phyloP scores from a whole-genome alignment of 139 green algal genomes.

The Chlorella vulgaris region DNA sequence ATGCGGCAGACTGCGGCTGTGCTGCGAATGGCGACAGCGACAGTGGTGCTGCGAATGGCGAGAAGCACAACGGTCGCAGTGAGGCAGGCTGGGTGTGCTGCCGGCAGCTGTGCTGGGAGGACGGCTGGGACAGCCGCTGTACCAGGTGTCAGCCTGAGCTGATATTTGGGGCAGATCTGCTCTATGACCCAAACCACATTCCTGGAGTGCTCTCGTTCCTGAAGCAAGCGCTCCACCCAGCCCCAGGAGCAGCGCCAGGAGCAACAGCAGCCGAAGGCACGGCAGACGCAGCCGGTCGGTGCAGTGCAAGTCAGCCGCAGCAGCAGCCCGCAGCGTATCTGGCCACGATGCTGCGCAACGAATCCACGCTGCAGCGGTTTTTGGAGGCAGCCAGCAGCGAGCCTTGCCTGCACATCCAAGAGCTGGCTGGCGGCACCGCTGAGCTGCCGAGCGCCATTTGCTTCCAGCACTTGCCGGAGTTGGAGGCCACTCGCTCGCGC shows the following conservation, averaged over 20 bases:
- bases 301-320: background rate
- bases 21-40: background rate
- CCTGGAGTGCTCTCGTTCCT: constrained; percentile 28
- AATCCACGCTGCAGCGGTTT: constrained; percentile 32
- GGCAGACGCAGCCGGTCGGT: background rate
- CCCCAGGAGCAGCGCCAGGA: background rate
- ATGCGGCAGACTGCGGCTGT: background rate
- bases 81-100: constrained; percentile 3
- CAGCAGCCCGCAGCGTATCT: constrained; percentile 7
- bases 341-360: constrained; percentile 33
- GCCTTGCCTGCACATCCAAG: constrained; percentile 1
- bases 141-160: constrained; percentile 29
- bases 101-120: constrained; percentile 30
- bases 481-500: constrained; percentile 4
- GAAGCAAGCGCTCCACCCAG: constrained; percentile 25
- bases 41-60: background rate
- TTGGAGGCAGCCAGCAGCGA: background rate
- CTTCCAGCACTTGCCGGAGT: constrained; percentile 25
- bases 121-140: background rate
- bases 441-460: background rate
- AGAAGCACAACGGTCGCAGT: background rate
- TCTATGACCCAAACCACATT: constrained; percentile 69
- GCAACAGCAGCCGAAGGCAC: background rate
- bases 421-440: background rate
- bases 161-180: constrained; percentile 67